Evolutionary conservation across 257 asterid species (phyloP).

Genomic region (Solanum clarkiae): DNA sequence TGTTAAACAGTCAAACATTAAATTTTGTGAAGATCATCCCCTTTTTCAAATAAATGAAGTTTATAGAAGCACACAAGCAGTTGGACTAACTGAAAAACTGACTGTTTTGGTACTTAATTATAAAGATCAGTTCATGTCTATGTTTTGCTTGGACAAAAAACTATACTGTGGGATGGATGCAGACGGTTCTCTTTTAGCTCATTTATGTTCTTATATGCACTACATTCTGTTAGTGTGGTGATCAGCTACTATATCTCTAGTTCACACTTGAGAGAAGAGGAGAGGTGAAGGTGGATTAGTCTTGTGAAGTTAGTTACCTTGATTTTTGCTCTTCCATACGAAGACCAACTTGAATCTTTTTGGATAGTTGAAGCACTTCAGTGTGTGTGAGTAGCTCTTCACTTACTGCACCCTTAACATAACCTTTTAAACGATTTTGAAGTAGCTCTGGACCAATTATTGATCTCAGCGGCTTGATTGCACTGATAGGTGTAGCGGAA

Average conservation of each 20-base stretch:
- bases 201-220: neutral
- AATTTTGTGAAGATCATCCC: neutral
- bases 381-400: conserved; percentile 70
- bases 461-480: conserved; percentile 26
- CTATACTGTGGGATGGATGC: neutral
- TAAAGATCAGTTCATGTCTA: neutral
- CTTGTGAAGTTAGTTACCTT: conserved; percentile 24
- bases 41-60: neutral
- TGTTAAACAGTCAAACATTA: neutral
- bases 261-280: neutral
- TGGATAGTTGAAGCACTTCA: conserved; percentile 71
- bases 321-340: conserved; percentile 55
- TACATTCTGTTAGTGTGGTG: neutral
- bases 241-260: neutral
- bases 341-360: conserved; percentile 58
- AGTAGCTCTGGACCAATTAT: conserved; percentile 38
- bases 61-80: neutral
- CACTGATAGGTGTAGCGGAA: conserved; percentile 7
- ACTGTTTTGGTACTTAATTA: neutral
- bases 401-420: conserved; percentile 50
- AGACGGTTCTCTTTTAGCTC: neutral
- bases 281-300: neutral
- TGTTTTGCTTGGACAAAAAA: neutral
- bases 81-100: neutral
- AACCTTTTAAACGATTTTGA: conserved; percentile 53